Conservation (phyloP, 352 stramenopile species). For the Phytophthora pisi region DNA sequence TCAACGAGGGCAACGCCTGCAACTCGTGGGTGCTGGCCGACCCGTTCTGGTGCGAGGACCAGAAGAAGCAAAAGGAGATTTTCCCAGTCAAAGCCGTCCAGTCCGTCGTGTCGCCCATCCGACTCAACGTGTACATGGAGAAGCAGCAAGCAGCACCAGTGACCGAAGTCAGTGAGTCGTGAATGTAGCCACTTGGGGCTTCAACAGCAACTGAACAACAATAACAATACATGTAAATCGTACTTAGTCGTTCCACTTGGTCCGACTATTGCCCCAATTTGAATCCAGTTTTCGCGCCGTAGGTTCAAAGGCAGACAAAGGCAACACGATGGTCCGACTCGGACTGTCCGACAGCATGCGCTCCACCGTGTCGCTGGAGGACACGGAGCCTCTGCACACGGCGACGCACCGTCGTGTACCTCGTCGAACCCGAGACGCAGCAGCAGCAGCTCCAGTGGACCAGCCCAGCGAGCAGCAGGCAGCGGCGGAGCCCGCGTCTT, state of each 20-base stretch:
- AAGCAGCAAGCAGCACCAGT: conserved; percentile 16
- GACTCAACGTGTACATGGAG: conserved; percentile 72
- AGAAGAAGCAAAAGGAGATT: conserved; percentile 36
- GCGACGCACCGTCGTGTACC: conserved; percentile 10
- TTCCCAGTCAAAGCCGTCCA: conserved; percentile 56
- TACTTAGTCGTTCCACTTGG: conserved; percentile 7
- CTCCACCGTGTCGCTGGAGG: conserved; percentile 30
- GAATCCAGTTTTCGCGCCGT: conserved; percentile 33
- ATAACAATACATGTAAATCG: background rate
- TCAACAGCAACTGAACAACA: background rate
- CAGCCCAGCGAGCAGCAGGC: conserved; percentile 6
- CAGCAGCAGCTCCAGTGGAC: conserved; percentile 6
- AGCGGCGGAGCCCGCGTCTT: conserved; percentile 5
- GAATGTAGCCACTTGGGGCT: conserved; percentile 13
- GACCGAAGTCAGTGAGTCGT: background rate
- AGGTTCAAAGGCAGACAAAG: conserved; percentile 1
- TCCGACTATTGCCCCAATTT: conserved; percentile 21
- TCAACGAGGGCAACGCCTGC: conserved; percentile 43
- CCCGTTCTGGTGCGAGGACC: conserved; percentile 52
- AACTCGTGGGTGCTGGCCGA: conserved; percentile 81
- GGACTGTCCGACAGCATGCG: conserved; percentile 51
- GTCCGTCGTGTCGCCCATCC: conserved; percentile 42
- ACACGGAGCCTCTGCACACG: conserved; percentile 23
- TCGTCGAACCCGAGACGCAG: background rate
- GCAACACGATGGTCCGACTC: conserved; percentile 30